phyloP scores from a whole-genome alignment of 345 rosid species.

The Chamaenerion angustifolium region DNA sequence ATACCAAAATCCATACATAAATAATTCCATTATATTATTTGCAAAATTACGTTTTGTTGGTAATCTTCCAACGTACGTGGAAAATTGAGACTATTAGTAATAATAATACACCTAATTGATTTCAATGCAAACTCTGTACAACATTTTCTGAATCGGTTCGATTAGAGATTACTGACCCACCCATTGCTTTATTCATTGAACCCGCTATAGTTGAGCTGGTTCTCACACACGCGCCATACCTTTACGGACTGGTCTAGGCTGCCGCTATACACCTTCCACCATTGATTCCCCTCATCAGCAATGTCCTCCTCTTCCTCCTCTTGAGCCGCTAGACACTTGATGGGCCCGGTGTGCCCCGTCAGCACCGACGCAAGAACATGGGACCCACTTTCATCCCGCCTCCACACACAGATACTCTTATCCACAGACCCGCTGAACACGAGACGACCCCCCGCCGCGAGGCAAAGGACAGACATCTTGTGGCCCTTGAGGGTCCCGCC shows the following conservation, averaged over 20 bases:
- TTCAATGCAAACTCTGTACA: no score
- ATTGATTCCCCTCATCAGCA: slow-evolving; percentile 14
- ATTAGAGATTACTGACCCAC: no score
- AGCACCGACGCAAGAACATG: slow-evolving; percentile 49
- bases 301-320: slow-evolving; percentile 1
- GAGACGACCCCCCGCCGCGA: slow-evolving; percentile 28
- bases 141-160: no score
- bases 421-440: slow-evolving; percentile 83
- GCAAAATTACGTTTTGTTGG: no score
- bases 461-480: slow-evolving; percentile 13
- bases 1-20: no score
- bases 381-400: slow-evolving; percentile 41
- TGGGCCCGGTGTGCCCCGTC: slow-evolving; percentile 72
- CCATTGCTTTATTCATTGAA: no score
- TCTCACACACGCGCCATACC: slow-evolving; percentile 67
- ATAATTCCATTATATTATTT: no score
- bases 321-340: slow-evolving; percentile 56
- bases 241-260: slow-evolving; percentile 76
- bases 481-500: slow-evolving; percentile 16
- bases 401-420: slow-evolving; percentile 69
- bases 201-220: slow-evolving; percentile 7
- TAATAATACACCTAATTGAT: no score
- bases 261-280: slow-evolving; percentile 74
- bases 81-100: no score
- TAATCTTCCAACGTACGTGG: no score